Conservation (phyloP, 2,329 filamentous ascomycete genomes). For the Aureobasidium lini region DNA sequence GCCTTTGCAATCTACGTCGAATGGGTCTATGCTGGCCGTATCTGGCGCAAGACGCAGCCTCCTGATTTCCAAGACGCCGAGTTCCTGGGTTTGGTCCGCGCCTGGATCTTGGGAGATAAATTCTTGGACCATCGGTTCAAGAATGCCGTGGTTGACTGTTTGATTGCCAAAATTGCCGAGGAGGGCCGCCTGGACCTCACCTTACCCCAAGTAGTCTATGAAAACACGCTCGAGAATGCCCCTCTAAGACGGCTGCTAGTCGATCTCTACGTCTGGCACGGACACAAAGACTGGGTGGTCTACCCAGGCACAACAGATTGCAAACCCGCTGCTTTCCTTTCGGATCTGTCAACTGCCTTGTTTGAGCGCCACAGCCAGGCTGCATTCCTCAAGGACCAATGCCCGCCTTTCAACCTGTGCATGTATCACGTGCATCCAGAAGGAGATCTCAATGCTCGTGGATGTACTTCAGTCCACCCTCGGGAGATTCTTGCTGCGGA, state of each 20-base stretch:
- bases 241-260: conserved; percentile 16
- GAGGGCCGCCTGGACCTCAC: background rate
- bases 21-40: conserved; percentile 19
- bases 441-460: background rate
- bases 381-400: background rate
- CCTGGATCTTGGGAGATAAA: conserved; percentile 22
- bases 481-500: background rate
- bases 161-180: conserved; percentile 15
- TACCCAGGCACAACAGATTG: background rate
- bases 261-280: conserved; percentile 16
- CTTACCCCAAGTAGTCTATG: conserved; percentile 15
- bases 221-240: conserved; percentile 3
- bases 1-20: conserved; percentile 19
- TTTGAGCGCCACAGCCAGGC: background rate
- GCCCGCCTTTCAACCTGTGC: background rate
- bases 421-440: background rate
- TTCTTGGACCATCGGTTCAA: conserved; percentile 22
- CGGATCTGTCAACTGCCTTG: background rate
- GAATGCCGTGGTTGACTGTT: conserved; percentile 20
- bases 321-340: background rate
- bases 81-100: conserved; percentile 13
- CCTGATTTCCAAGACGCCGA: background rate
- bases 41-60: background rate
- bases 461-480: background rate
- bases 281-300: background rate